A percentile compares a stretch with the other conserved stretches of the same genome.
Conservation (phyloP, 139 green algal species). For the Tetradesmus obliquus region DNA sequence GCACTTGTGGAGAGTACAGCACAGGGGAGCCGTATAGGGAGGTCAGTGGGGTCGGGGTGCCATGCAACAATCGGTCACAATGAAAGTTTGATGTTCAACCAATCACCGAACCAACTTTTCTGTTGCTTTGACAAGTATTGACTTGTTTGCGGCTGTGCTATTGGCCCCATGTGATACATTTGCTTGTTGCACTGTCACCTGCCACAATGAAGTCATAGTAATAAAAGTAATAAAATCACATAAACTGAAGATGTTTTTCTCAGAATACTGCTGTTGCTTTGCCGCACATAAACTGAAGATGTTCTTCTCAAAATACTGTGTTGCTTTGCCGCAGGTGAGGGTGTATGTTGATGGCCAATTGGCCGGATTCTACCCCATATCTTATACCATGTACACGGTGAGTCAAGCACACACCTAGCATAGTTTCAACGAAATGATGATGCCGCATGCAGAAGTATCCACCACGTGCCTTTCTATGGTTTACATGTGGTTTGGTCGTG, state of each 20-base stretch:
- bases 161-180: not conserved
- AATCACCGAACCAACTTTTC: too few species aligned
- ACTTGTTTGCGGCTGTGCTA: not conserved
- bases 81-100: too few species aligned
- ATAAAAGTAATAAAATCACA: too few species aligned
- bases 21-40: slow-evolving; percentile 43
- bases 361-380: slow-evolving; percentile 41
- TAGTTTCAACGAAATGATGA: not conserved
- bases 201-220: too few species aligned
- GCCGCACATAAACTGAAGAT: too few species aligned
- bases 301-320: too few species aligned
- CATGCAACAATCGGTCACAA: too few species aligned
- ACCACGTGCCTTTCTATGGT: not conserved
- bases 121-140: too few species aligned
- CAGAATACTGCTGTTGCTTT: too few species aligned
- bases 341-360: slow-evolving; percentile 37
- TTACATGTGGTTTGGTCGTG: not conserved
- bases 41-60: not conserved
- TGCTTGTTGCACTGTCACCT: too few species aligned
- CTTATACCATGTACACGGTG: slow-evolving; percentile 49
- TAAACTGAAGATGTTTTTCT: too few species aligned
- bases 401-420: not conserved
- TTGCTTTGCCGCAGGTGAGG: slow-evolving; percentile 4
- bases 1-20: slow-evolving; percentile 28
- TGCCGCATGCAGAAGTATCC: not conserved